Evolutionary conservation across 2,329 filamentous ascomycete genomes (phyloP), one percentile per base, ranked within the genome.

Genomic region (Neoascochyta sp.): DNA sequence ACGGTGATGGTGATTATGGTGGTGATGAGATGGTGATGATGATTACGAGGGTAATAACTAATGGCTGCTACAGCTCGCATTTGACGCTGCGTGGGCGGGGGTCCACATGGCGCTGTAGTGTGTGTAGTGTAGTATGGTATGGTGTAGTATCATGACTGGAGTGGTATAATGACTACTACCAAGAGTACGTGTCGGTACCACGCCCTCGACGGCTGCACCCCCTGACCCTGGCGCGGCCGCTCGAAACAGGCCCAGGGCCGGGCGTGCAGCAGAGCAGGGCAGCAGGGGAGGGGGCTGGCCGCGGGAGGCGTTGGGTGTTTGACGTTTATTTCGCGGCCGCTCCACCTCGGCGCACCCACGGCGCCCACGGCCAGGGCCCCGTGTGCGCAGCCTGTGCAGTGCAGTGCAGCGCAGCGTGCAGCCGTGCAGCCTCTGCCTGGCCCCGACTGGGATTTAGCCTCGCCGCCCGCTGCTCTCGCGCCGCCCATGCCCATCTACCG

Each of bases 281-380:
- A 13, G 34, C 52, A 56, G 52, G n/a, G 52, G 54, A 48, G 45
- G 47, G 47, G 51, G 52, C 48, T 54, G 45, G 50, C 31, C 32
- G 21, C 44, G 50, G 46, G 44, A 49, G 50, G 45, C 49, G 47
- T 57, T 57, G 53, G 54, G 44, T 49, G 56, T 60, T 62, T 57
- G 45, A 58, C 49, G 54, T 61, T 59, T 55, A 61, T 61, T 60
- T 59, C 55, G 55, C 56, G 46, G 48, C 43, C 34, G 44, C 54
- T 53, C 50, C 56, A 50, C 43, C 43, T 41, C 44, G 45, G 45
- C 45, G 43, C 42, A 33, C 36, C 41, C 43, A 45, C 38, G 31
- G 38, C 43, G 29, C 29, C 29, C n/a, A n/a, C n/a, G n/a, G n/a
- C n/a, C n/a, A n/a, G n/a, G n/a, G n/a, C n/a, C n/a, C n/a, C n/a